These are phyloP conservation scores for Hemisphaericaspora lyxosophila DNA, from an alignment of 1,139 yeast genomes.

Conservation along the genomic window DNA sequence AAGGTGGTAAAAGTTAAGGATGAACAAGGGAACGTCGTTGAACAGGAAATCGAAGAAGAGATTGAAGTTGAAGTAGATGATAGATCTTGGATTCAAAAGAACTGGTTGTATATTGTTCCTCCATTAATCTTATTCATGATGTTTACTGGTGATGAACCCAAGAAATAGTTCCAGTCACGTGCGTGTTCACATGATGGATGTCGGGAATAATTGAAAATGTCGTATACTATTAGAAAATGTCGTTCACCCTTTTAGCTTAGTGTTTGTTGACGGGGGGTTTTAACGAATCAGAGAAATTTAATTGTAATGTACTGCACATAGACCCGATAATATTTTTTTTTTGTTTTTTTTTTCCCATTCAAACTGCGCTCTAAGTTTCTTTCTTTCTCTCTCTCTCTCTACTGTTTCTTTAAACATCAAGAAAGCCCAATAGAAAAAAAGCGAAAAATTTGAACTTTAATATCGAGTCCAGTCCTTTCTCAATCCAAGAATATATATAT, in stretches of 20 bases:
- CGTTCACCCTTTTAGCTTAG: neutral
- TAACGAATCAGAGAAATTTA: conserved; percentile 14
- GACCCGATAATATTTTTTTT: neutral
- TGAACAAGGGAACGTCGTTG: conserved; percentile 27
- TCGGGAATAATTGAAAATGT: no score
- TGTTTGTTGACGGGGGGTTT: no score
- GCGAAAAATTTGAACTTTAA: conserved; percentile 4
- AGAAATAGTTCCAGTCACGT: neutral
- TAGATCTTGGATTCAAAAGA: conserved; percentile 51
- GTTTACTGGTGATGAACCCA: conserved; percentile 24
- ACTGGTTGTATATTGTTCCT: conserved; percentile 53
- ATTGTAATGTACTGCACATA: conserved; percentile 15
- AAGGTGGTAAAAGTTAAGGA: conserved; percentile 16
- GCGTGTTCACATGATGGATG: neutral
- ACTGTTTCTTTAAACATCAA: no score
- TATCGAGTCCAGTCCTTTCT: neutral
- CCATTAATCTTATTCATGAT: conserved; percentile 39
- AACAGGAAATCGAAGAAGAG: conserved; percentile 25
- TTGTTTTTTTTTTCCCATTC: conserved; percentile 2
- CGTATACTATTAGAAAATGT: neutral
- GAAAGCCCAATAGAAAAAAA: conserved; percentile 1
- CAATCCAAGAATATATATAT: neutral
- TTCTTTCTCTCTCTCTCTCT: no score
- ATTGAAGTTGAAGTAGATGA: conserved; percentile 31
- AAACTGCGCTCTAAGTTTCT: no score